phyloP scores from a whole-genome alignment of 306 rosid species.

The Prinsepia uniflora region DNA sequence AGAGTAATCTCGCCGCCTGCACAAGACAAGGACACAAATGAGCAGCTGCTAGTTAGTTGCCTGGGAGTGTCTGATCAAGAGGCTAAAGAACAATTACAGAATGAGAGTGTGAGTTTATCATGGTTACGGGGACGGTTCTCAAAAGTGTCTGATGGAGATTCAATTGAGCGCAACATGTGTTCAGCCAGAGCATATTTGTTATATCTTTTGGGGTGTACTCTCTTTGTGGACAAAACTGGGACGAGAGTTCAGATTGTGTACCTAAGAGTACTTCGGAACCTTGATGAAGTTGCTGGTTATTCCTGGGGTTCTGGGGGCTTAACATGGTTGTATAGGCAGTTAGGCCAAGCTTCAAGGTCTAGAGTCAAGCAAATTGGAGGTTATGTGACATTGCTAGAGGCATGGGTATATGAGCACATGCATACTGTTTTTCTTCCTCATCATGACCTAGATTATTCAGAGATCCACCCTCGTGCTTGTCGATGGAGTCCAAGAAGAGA shows the following conservation, averaged over 20 bases:
- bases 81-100: too few species aligned
- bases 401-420: slow-evolving; percentile 6
- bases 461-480: not conserved
- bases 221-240: not conserved
- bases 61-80: not conserved
- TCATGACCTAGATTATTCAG: not conserved
- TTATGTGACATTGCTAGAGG: slow-evolving; percentile 9
- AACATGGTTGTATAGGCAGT: not conserved
- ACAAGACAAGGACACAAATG: too few species aligned
- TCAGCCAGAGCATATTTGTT: not conserved
- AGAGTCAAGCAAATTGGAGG: not conserved
- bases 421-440: not conserved
- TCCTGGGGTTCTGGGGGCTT: not conserved
- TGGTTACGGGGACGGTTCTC: not conserved
- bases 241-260: not conserved
- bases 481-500: not conserved
- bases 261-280: not conserved
- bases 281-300: not conserved
- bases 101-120: too few species aligned
- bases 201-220: not conserved
- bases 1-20: too few species aligned
- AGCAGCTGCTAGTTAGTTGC: not conserved
- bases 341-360: not conserved
- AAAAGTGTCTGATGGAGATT: not conserved
- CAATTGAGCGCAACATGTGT: not conserved